Conservation (phyloP, 179 eudicot genomes). For the Pouteria campechiana region DNA sequence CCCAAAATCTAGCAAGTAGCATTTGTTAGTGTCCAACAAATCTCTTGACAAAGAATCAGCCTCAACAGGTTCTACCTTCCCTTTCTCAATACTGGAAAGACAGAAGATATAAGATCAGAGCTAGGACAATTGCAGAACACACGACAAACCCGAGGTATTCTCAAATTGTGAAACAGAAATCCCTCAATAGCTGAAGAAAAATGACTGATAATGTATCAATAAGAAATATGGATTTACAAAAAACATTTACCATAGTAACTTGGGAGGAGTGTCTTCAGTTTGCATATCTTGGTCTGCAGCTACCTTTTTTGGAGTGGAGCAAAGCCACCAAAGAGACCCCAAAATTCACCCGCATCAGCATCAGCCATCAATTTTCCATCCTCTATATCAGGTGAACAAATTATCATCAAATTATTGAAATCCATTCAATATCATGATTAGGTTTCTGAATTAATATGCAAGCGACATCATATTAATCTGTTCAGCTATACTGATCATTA, state of each 20-base stretch:
- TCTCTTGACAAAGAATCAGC: slow-evolving; percentile 63
- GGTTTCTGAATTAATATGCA: too few species aligned
- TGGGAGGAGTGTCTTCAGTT: slow-evolving; percentile 31
- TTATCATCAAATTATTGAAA: too few species aligned
- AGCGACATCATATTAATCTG: too few species aligned
- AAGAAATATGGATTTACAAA: too few species aligned
- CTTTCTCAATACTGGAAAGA: slow-evolving; percentile 60
- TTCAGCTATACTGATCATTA: too few species aligned
- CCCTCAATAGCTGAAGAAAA: too few species aligned
- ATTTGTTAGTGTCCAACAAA: slow-evolving; percentile 58
- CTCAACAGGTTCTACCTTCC: slow-evolving; percentile 54
- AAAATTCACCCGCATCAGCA: slow-evolving; percentile 94
- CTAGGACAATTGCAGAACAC: not conserved
- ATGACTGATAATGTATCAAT: too few species aligned
- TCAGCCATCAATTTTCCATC: slow-evolving; percentile 96
- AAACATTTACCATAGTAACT: slow-evolving; percentile 50
- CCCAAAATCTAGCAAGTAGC: slow-evolving; percentile 85
- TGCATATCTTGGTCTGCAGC: slow-evolving; percentile 28
- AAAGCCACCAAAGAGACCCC: slow-evolving; percentile 98
- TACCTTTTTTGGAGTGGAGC: slow-evolving; percentile 94
- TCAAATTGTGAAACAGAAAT: too few species aligned
- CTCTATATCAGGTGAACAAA: slow-evolving; percentile 32
- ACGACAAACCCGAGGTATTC: too few species aligned
- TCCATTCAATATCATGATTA: too few species aligned
- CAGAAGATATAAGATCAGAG: slow-evolving; percentile 9